Evolutionary conservation across 495 filamentous ascomycete species (phyloP), one percentile per base, ranked within the genome.

Genomic region (Thermochaetoides thermophila): DNA sequence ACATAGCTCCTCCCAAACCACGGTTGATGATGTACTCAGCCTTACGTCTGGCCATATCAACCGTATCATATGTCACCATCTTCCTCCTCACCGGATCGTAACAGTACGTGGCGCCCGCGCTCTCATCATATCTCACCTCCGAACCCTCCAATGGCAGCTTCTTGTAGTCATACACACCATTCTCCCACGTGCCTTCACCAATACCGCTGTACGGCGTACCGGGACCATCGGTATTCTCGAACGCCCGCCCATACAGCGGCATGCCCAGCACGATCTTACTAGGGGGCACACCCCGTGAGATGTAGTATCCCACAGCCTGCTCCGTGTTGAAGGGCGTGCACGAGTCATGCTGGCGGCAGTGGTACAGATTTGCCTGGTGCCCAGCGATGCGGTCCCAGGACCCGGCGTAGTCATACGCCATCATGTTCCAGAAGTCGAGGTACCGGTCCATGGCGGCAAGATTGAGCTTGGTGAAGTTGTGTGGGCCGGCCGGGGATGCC

Each of bases 351-450:
- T 51, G 39, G 4, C 31, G 39, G 17, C 69, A 76, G 3, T 54
- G 61, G 49, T 64, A 79, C 13, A 93, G 52, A 47, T 94, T 94
- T 11, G 87, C 74, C 50, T 87, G 78, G 50, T 95, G 83, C 9
- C 82, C 84, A 13, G 82, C 59, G 5, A 55, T 50, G 7, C 50
- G 22, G 44, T 89, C 82, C 84, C 84, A 95, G 14, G 73, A 74
- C 4, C 80, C 81, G 5, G 77, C 69, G 49, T 70, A 84, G 56
- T 84, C 81, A 46, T 84, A 85, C 21, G 76, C 78, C 82, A 89
- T 87, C 21, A 94, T 60, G 57, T 94, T 94, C 73, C 84, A 93
- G 56, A 95, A 93, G 60, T 95, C 87, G 7, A 95, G 71, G 38
- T 76, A 72, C 11, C 54, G 59, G 40, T 84, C 84, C 82, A 96